Conservation (phyloP, 371 early-diverging fungal species). For the Conidiobolus incongruus region DNA sequence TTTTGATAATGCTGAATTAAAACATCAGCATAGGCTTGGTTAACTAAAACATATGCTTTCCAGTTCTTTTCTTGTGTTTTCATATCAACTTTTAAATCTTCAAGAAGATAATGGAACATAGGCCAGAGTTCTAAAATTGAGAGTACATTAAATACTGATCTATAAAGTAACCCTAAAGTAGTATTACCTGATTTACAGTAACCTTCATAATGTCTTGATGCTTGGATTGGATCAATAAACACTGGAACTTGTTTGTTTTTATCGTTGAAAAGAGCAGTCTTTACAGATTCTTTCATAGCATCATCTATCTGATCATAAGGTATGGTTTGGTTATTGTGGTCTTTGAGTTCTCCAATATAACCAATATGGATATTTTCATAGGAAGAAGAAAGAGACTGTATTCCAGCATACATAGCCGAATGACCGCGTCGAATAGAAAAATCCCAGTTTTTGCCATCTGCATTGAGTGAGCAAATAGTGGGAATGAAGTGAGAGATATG, state of each 20-base stretch:
- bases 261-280: slow-evolving; percentile 14
- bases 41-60: slow-evolving; percentile 67
- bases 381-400: slow-evolving; percentile 21
- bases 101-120: slow-evolving; percentile 87
- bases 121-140: slow-evolving; percentile 74
- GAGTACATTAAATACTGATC: background rate
- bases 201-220: slow-evolving; percentile 64
- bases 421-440: slow-evolving; percentile 32
- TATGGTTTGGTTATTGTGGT: slow-evolving; percentile 13
- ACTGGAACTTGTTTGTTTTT: slow-evolving; percentile 45
- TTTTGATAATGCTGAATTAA: slow-evolving; percentile 44
- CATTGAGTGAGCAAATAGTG: background rate
- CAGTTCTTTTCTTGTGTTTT: slow-evolving; percentile 43
- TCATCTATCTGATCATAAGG: slow-evolving; percentile 11
- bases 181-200: slow-evolving; percentile 67
- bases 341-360: slow-evolving; percentile 31
- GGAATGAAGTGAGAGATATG: slow-evolving; percentile 3
- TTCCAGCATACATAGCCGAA: slow-evolving; percentile 52
- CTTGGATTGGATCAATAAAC: slow-evolving; percentile 42
- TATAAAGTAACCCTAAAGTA: background rate
- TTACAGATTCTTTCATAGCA: slow-evolving; percentile 14
- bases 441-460: slow-evolving; percentile 1
- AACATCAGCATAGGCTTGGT: slow-evolving; percentile 63
- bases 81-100: slow-evolving; percentile 52
- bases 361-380: slow-evolving; percentile 37